Conservation (phyloP, 140 eudicot genomes). For the Bidens hawaiensis region DNA sequence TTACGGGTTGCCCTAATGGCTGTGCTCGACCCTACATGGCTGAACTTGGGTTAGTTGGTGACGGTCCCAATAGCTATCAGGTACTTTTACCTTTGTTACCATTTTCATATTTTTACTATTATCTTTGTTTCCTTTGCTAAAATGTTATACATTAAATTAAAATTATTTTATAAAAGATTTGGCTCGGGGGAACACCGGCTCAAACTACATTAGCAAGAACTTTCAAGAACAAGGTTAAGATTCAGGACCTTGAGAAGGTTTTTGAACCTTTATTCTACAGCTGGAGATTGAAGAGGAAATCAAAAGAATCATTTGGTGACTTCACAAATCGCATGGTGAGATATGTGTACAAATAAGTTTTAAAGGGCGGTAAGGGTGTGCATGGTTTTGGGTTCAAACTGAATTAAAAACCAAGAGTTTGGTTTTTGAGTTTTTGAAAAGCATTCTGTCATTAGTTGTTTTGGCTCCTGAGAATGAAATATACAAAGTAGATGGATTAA, state of each 20-base stretch:
- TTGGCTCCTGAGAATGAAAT: too few species aligned
- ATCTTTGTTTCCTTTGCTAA: background rate
- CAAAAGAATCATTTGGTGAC: slow-evolving; percentile 93
- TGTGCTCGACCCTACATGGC: slow-evolving; percentile 99
- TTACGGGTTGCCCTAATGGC: slow-evolving; percentile 98
- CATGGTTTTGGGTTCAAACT: too few species aligned
- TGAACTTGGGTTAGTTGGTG: slow-evolving; percentile 98
- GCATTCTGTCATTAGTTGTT: too few species aligned
- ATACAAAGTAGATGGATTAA: too few species aligned
- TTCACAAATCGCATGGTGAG: slow-evolving; percentile 85
- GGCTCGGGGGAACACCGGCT: slow-evolving; percentile 99
- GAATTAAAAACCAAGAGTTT: too few species aligned
- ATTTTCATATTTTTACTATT: background rate
- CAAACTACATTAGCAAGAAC: slow-evolving; percentile 67
- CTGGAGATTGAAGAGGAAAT: slow-evolving; percentile 68
- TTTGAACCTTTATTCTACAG: slow-evolving; percentile 82
- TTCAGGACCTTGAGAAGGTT: slow-evolving; percentile 89
- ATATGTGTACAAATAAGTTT: background rate
- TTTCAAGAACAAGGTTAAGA: slow-evolving; percentile 84
- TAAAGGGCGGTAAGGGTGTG: too few species aligned
- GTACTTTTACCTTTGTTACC: slow-evolving; percentile 24
- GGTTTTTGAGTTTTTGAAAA: too few species aligned
- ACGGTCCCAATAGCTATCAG: slow-evolving; percentile 99
- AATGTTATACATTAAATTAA: background rate
- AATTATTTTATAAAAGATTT: slow-evolving; percentile 39